phyloP scores from a whole-genome alignment of 495 filamentous ascomycete genomes.

The Xylaria palmicola region DNA sequence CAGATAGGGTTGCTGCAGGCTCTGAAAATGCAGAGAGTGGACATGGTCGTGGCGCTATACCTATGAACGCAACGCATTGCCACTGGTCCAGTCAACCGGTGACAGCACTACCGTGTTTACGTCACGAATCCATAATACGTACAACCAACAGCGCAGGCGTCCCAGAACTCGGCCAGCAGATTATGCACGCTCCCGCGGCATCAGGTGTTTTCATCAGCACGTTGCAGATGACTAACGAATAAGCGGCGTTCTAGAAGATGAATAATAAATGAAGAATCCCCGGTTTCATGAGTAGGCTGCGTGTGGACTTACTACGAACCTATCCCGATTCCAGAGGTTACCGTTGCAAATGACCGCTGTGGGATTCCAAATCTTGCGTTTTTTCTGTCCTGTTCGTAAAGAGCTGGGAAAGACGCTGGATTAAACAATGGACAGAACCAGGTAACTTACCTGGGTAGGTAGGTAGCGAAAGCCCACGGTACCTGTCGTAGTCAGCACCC shows the following conservation, averaged over 20 bases:
- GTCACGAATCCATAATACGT: background rate
- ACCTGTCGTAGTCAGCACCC: background rate
- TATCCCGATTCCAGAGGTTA: background rate
- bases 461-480: too few relatives aligned
- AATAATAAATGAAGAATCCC: background rate
- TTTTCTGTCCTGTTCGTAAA: slow-evolving; percentile 1
- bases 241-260: background rate
- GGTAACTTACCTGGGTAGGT: background rate
- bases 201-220: background rate
- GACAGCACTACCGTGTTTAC: background rate
- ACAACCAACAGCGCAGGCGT: background rate
- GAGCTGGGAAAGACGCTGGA: too few relatives aligned
- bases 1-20: background rate
- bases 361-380: background rate
- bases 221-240: background rate
- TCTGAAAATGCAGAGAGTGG: too few relatives aligned
- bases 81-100: background rate
- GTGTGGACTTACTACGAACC: background rate
- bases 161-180: too few relatives aligned
- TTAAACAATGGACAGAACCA: too few relatives aligned
- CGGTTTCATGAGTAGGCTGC: background rate
- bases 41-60: too few relatives aligned
- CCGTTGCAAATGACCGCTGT: background rate
- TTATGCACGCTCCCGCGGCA: background rate
- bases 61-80: background rate